Evolutionary conservation across 768 basidiomycete genomes (phyloP), one percentile per base, ranked within the genome.

Genomic region (Phanerodontia chrysosporium): DNA sequence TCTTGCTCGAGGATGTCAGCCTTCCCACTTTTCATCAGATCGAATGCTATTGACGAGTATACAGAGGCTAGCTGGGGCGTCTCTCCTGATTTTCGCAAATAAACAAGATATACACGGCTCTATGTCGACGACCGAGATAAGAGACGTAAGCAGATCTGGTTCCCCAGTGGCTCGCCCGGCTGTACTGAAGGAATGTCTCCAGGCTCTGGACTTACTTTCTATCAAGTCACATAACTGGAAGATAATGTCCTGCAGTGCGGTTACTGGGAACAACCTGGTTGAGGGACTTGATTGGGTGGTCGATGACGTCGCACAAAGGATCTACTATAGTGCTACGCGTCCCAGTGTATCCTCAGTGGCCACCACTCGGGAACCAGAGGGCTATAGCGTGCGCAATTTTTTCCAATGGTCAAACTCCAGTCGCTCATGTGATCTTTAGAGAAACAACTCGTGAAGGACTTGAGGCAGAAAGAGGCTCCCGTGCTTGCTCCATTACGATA

Each of bases 61-160:
- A n/a, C 60, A 98, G 95, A 83, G 97, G 68, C 75, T 98, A 59
- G 86, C 93, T 52, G 96, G 97, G n/a, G 97, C 97, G 45, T 95
- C 94, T 13, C 80, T 98, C 52, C 83, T 98, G 36, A 87, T 98
- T 55, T 92, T 98, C 69, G 97, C 97, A 28, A 99, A 99, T 75
- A 99, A 99, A 74, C 95, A 97, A 70, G 97, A 99, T 75, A 83
- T 98, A 58, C 82, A 83, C 58, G 92, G 93, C 51, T 89, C 94
- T 0, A 84, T 98, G 86, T 82, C 83, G 30, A 83, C 86, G 61
- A 71, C 74, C 30, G 93, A 97, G 75, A 97, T 98, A 64, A 80
- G 85, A 61, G 80, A 91, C 69, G 95, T 92, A 72, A 72, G 89
- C 78, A 42, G 44, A 53, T 55, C 58, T 66, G 63, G 58, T 45